Conservation (phyloP, 2,329 filamentous ascomycete genomes). For the Fusarium papillatum region DNA sequence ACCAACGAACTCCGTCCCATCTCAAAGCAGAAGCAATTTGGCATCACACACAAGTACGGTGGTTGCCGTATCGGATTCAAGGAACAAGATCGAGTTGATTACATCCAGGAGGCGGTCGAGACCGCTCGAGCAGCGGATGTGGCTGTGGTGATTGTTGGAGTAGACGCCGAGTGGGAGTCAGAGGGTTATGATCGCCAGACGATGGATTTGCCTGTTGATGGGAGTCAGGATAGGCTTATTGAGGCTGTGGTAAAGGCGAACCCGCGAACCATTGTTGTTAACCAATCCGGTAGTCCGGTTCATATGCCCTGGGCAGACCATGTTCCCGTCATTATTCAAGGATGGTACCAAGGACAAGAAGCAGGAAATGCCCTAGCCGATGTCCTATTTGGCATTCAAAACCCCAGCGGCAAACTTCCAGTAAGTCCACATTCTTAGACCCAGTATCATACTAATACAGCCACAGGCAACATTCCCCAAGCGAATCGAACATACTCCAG, state of each 20-base stretch:
- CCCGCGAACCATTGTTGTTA: slow-evolving; percentile 76
- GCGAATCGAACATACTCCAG: slow-evolving; percentile 74
- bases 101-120: slow-evolving; percentile 74
- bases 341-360: slow-evolving; percentile 69
- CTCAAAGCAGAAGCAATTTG: slow-evolving; percentile 69
- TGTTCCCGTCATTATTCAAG: slow-evolving; percentile 76
- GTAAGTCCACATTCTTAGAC: slow-evolving; percentile 43
- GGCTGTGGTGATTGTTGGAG: slow-evolving; percentile 76
- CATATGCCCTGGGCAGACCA: slow-evolving; percentile 78
- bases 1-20: slow-evolving; percentile 73
- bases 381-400: slow-evolving; percentile 76
- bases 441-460: too few relatives aligned
- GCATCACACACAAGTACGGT: slow-evolving; percentile 75
- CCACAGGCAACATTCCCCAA: slow-evolving; percentile 74
- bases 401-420: slow-evolving; percentile 79
- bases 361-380: slow-evolving; percentile 78
- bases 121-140: slow-evolving; percentile 74
- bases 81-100: slow-evolving; percentile 72
- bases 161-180: slow-evolving; percentile 83
- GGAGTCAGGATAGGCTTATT: slow-evolving; percentile 70
- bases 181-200: slow-evolving; percentile 83
- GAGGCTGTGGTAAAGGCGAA: slow-evolving; percentile 74
- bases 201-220: slow-evolving; percentile 74
- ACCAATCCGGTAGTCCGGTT: slow-evolving; percentile 53
- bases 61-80: slow-evolving; percentile 81